Evolutionary conservation across 169 alveolate genomes (phyloP).

Genomic region (Plasmodium vinckei): DNA sequence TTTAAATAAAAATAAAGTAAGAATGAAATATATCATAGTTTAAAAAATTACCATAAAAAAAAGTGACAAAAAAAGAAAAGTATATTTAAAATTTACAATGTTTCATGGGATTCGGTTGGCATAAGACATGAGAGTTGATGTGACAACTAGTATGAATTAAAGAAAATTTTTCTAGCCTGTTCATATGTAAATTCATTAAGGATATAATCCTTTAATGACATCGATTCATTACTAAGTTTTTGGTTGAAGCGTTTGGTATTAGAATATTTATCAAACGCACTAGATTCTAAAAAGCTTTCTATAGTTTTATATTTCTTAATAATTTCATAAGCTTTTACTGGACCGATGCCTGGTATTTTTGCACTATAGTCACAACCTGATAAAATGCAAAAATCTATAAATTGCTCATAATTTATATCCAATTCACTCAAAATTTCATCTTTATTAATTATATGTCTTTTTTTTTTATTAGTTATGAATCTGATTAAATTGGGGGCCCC

Average conservation of each 20-base stretch:
- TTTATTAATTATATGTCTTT: constrained; percentile 81
- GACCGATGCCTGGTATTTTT: constrained; percentile 96
- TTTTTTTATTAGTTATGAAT: constrained; percentile 50
- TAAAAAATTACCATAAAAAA: too few relatives aligned
- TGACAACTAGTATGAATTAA: constrained; percentile 42
- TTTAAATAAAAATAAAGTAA: too few relatives aligned
- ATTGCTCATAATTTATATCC: constrained; percentile 92
- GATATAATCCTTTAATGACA: constrained; percentile 67
- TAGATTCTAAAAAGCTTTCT: constrained; percentile 82
- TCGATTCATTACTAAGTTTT: constrained; percentile 38
- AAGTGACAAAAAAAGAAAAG: constrained; percentile 9
- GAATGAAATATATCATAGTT: too few relatives aligned
- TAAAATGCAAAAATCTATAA: constrained; percentile 97
- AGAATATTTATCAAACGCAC: constrained; percentile 54
- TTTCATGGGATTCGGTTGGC: too few relatives aligned
- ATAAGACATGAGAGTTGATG: too few relatives aligned
- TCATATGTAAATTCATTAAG: constrained; percentile 74
- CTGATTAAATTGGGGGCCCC: constrained; percentile 92
- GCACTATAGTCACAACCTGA: constrained; percentile 99
- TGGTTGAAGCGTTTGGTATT: constrained; percentile 61
- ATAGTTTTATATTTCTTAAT: constrained; percentile 91
- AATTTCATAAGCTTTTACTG: constrained; percentile 95
- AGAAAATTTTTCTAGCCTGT: constrained; percentile 72
- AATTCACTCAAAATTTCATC: constrained; percentile 85
- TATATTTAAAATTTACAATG: too few relatives aligned